phyloP scores from a whole-genome alignment of 108 stramenopile species.

The Epipyxis sp. region DNA sequence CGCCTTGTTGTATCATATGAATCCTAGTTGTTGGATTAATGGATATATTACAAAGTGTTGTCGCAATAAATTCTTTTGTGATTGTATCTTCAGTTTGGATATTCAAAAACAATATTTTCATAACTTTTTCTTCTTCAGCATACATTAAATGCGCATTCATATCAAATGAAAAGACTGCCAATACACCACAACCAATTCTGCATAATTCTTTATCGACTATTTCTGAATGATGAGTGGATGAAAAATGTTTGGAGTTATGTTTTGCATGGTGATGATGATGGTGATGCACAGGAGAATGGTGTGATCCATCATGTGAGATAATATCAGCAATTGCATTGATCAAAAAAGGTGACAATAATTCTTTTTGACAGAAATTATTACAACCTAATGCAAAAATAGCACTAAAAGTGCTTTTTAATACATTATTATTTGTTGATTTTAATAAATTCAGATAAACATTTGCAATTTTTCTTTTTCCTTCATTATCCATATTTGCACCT shows the following conservation, averaged over 20 bases:
- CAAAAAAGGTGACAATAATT: neutral
- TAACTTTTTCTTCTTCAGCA: neutral
- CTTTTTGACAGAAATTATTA: neutral
- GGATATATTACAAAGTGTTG: slow-evolving; percentile 13
- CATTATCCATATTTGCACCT: neutral
- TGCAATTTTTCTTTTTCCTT: no score
- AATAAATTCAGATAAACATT: no score
- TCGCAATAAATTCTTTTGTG: slow-evolving; percentile 18
- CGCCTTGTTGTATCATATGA: neutral
- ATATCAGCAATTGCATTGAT: neutral
- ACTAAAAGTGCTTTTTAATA: neutral
- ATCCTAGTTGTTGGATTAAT: neutral
- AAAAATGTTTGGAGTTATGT: no score
- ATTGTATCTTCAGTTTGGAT: slow-evolving; percentile 12
- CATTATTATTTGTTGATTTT: neutral
- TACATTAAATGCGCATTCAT: neutral
- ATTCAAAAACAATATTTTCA: slow-evolving; percentile 1
- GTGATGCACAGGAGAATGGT: no score
- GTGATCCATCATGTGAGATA: neutral
- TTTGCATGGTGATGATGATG: no score
- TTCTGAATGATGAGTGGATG: neutral
- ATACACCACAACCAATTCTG: slow-evolving; percentile 16
- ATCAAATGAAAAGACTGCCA: slow-evolving; percentile 27
- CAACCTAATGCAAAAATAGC: neutral
- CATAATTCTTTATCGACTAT: slow-evolving; percentile 2